Evolutionary conservation across 1,284 basidiomycete genomes (phyloP), one percentile per base, ranked within the genome.

Genomic region (Abortiporus biennis): DNA sequence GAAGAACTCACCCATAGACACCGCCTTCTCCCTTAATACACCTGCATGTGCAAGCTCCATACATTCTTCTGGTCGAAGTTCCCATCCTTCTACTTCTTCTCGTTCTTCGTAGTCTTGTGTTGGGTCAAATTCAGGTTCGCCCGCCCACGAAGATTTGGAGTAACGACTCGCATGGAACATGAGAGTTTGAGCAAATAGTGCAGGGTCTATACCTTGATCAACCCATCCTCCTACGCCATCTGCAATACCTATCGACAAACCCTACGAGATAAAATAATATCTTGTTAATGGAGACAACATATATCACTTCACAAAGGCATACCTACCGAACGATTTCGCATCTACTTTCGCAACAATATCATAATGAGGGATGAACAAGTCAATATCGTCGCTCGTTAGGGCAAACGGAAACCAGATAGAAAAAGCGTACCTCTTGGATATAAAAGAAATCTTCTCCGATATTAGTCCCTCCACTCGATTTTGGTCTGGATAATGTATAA

Each of bases 371-470:
- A n/a, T 40, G 20, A 22, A 40, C 16, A 16, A 32, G 17, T 15
- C 16, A 30, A 4, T 9, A n/a, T 38, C 4, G 17, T n/a, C 37
- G 24, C n/a, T 8, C 33, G 11, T 6, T 12, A 15, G 32, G 17
- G 21, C 15, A 34, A 27, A 13, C 35, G n/a, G 19, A 36, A 43
- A 39, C 45, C 35, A 33, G 17, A 37, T 16, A 43, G 13, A 16
- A 31, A 6, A 11, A 31, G 65, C 79, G 54, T 53, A 83, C 85
- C 63, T 84, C 65, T 64, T 86, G 79, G 2, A 87, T 69, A 52
- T 76, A 90, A 57, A 85, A 85, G 61, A 90, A 89, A 57, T 90
- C 87, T 54, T 92, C 85, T 19, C 85, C 84, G 5, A 82, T 71
- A 42, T 78, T 68, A 40, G 52, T 67, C 44, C 66, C 73, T 5